These are phyloP conservation scores for Schizosaccharomyces lindneri DNA, from an alignment of 805 yeast species.

Conservation along the genomic window DNA sequence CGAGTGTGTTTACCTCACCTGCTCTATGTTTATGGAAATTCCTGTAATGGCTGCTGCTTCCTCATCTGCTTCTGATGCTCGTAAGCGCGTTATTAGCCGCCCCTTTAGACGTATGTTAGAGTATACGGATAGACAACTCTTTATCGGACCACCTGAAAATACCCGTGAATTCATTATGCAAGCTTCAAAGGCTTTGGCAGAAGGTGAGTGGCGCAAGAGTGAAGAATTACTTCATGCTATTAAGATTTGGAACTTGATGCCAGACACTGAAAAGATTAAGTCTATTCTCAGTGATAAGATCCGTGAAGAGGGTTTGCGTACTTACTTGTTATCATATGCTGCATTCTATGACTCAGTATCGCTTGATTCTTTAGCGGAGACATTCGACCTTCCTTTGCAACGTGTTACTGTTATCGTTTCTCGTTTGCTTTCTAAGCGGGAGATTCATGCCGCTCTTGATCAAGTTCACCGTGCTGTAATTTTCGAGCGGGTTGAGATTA, in stretches of 20 bases:
- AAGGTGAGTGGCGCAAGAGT: slow-evolving; percentile 73
- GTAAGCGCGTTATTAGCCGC: slow-evolving; percentile 45
- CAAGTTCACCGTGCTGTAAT: slow-evolving; percentile 36
- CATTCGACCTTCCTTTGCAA: slow-evolving; percentile 36
- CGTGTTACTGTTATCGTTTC: slow-evolving; percentile 39
- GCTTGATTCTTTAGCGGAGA: slow-evolving; percentile 32
- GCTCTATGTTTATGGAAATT: slow-evolving; percentile 70
- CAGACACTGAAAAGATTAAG: slow-evolving; percentile 41
- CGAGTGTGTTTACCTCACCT: slow-evolving; percentile 80
- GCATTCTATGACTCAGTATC: slow-evolving; percentile 53
- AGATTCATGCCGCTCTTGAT: slow-evolving; percentile 50
- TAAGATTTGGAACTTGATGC: slow-evolving; percentile 66
- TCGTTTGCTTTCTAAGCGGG: slow-evolving; percentile 55
- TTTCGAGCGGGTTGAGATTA: slow-evolving; percentile 57
- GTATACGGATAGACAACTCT: slow-evolving; percentile 77
- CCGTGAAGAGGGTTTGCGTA: slow-evolving; percentile 74
- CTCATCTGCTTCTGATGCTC: slow-evolving; percentile 18
- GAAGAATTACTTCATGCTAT: slow-evolving; percentile 46
- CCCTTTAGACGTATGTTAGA: slow-evolving; percentile 80
- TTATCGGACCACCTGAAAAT: slow-evolving; percentile 94
- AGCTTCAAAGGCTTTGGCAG: slow-evolving; percentile 69
- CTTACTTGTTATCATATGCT: slow-evolving; percentile 73
- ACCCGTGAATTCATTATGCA: slow-evolving; percentile 80
- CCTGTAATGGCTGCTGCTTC: slow-evolving; percentile 60
- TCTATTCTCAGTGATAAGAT: slow-evolving; percentile 52